phyloP scores from a whole-genome alignment of 352 stramenopile species.

The Pythium phragmiticola region DNA sequence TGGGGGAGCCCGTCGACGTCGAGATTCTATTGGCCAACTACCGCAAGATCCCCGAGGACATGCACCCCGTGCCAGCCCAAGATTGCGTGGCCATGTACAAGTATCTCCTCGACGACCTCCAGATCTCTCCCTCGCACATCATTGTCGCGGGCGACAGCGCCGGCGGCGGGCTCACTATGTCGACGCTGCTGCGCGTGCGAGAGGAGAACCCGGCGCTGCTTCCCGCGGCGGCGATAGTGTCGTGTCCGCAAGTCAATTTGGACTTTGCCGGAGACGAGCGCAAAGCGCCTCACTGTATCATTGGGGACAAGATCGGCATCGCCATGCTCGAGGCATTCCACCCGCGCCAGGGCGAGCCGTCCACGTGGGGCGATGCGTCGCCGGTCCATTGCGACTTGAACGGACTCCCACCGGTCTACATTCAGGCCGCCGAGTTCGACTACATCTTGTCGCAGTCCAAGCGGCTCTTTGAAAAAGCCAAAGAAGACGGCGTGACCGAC shows the following conservation, averaged over 20 bases:
- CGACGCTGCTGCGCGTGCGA: slow-evolving; percentile 18
- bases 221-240: too few species aligned
- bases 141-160: slow-evolving; percentile 27
- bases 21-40: slow-evolving; percentile 28
- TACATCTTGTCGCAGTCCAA: slow-evolving; percentile 22
- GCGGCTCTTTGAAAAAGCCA: slow-evolving; percentile 35
- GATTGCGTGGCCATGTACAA: slow-evolving; percentile 25
- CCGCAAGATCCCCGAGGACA: slow-evolving; percentile 22
- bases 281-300: too few species aligned
- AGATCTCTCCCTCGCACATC: slow-evolving; percentile 3
- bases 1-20: background rate
- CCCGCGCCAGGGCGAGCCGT: background rate
- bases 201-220: too few species aligned
- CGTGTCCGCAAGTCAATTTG: too few species aligned
- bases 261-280: too few species aligned
- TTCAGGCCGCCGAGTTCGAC: slow-evolving; percentile 10
- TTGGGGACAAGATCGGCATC: too few species aligned
- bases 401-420: slow-evolving; percentile 43
- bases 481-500: slow-evolving; percentile 4
- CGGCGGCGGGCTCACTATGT: slow-evolving; percentile 15
- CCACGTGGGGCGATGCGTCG: slow-evolving; percentile 37
- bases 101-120: slow-evolving; percentile 11
- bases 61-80: slow-evolving; percentile 3
- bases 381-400: slow-evolving; percentile 44
- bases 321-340: too few species aligned